Evolutionary conservation across 306 rosid genomes (phyloP).

Genomic region (Dicorynia guianensis): DNA sequence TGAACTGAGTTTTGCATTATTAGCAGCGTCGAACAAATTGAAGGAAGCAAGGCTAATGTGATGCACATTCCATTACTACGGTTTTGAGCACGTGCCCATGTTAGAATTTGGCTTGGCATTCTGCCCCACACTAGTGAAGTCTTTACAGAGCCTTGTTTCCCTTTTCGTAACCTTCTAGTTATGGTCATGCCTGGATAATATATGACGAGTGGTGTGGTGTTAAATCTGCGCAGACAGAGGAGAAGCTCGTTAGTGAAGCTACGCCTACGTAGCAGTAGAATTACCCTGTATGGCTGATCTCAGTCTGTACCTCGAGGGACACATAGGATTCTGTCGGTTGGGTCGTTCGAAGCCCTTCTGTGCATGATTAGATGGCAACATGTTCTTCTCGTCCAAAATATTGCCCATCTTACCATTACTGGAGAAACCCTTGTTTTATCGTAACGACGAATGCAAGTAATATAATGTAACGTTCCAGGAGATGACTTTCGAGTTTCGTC

Average conservation of each 20-base stretch:
- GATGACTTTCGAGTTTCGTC: not conserved
- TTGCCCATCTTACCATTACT: not conserved
- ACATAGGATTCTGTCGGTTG: not conserved
- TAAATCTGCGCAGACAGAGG: too few relatives aligned
- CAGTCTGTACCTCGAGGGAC: not conserved
- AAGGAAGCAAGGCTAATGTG: not conserved
- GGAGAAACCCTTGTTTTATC: not conserved
- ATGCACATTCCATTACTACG: constrained; percentile 5
- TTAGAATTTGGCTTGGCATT: constrained; percentile 25
- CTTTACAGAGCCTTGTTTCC: constrained; percentile 6
- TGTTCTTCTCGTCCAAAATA: not conserved
- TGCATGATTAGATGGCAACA: not conserved
- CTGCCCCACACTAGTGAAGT: constrained; percentile 35
- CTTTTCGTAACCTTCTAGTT: not conserved
- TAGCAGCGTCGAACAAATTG: not conserved
- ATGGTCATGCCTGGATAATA: constrained; percentile 1
- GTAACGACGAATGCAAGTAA: not conserved
- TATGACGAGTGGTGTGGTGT: too few relatives aligned
- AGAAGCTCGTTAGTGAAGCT: too few relatives aligned
- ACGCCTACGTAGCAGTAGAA: too few relatives aligned
- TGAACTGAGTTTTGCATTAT: not conserved
- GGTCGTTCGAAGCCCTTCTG: not conserved
- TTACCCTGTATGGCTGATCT: too few relatives aligned
- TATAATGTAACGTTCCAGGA: not conserved
- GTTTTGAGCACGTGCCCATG: constrained; percentile 25